Base-by-base conservation (phyloP, 208 protist genomes). In the Trypanosoma scelopori region DNA sequence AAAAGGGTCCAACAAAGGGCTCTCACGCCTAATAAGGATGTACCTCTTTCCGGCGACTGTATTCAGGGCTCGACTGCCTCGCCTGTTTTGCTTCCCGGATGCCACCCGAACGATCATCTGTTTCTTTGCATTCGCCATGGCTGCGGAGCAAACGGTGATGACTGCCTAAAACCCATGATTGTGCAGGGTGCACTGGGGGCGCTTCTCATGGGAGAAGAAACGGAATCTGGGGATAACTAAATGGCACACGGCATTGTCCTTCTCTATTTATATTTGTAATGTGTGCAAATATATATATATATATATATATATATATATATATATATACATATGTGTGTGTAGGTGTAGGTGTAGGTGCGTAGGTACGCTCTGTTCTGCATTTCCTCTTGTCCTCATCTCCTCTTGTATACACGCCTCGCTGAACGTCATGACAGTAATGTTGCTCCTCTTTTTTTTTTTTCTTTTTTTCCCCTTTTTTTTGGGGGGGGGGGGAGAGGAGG, bases 101-200 rank as follows among this genome's bases (percentile, higher is more conserved):
- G 3, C 16, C 69, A 74, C 47, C 28, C 69, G 16, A 47, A 62
- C 30, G 55, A 74, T 41, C 69, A 74, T 43, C 42, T 68, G 46
- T 74, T 68, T 74, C 41, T 74, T 41, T 74, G 69, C 52, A 63
- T 74, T 68, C 69, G 60, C 12, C 69, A 56, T 53, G 69, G 60
- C 23, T 69, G 60, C 49, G 69, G 69, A 42, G 23, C 47, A 28
- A 46, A 67, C 32, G 69, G 60, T 58, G 69, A 74, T 59, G 55
- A 55, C 35, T 63, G 49, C 37, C 55, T 74, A 25, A 74, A 45
- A 39, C 69, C 69, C 32, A 20, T 74, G 22, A 64, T 68, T 22
- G 69, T 60, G 16, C 7, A 51, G 15, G 42, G 43, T 59, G 15
- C 45, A 46, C 13, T 74, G 22, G 39, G 52, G 27, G 0, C 20